phyloP scores from a whole-genome alignment of 2,329 filamentous ascomycete genomes.

The Trichothecium sympodiale region DNA sequence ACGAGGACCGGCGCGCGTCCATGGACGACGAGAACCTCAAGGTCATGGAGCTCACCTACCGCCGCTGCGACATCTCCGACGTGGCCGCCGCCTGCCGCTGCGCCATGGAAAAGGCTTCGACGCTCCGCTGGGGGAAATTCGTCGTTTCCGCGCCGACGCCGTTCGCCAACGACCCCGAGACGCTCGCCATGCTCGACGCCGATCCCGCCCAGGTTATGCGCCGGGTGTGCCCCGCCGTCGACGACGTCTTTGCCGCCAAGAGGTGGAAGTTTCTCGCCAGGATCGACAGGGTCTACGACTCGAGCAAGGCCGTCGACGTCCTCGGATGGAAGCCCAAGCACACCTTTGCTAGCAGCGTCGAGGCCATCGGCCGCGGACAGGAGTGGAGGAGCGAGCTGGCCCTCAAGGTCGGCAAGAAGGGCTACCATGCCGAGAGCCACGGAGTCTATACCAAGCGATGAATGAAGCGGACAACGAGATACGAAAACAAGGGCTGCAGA shows the following conservation, averaged over 20 bases:
- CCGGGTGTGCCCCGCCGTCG: conserved; percentile 14
- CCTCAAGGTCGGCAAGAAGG: conserved; percentile 26
- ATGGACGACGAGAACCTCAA: conserved; percentile 33
- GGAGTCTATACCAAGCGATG: conserved; percentile 30
- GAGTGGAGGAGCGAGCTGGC: conserved; percentile 28
- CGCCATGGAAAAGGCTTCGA: conserved; percentile 21
- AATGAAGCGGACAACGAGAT: conserved; percentile 2
- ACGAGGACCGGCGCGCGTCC: conserved; percentile 23
- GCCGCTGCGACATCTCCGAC: conserved; percentile 31
- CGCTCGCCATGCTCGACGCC: conserved; percentile 20
- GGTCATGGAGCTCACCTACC: conserved; percentile 34
- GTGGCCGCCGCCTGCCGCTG: conserved; percentile 28
- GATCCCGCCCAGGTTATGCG: conserved; percentile 20
- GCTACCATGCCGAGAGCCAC: conserved; percentile 30
- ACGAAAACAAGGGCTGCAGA: too few relatives aligned
- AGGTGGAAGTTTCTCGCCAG: conserved; percentile 25
- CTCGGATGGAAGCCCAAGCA: conserved; percentile 30
- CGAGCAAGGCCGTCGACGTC: conserved; percentile 26
- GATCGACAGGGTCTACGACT: conserved; percentile 35
- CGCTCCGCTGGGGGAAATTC: conserved; percentile 26
- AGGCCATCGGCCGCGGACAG: conserved; percentile 20
- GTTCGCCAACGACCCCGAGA: conserved; percentile 18
- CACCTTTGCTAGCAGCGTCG: conserved; percentile 25
- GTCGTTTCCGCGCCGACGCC: conserved; percentile 32
- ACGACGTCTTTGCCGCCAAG: conserved; percentile 16